These are phyloP conservation scores for Lactarius sanguifluus DNA, from an alignment of 768 basidiomycete genomes.

Conservation along the genomic window DNA sequence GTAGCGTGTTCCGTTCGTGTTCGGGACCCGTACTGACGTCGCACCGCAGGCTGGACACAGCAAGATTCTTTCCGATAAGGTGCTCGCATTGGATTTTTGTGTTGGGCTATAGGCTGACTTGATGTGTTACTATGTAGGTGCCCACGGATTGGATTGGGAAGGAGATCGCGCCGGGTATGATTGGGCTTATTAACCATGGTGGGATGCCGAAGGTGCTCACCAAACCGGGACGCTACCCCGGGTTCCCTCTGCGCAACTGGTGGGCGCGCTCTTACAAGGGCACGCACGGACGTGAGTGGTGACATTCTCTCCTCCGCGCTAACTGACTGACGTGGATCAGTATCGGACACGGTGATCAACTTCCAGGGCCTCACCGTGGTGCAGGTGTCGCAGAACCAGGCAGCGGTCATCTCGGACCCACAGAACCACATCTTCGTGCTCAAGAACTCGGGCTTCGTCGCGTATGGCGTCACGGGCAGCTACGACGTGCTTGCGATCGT, in stretches of 20 bases:
- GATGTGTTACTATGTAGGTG: slow-evolving; percentile 34
- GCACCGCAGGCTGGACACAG: slow-evolving; percentile 50
- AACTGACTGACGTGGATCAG: no score
- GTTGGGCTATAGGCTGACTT: background rate
- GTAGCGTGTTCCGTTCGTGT: slow-evolving; percentile 36
- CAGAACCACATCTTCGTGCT: slow-evolving; percentile 78
- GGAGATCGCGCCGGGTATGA: slow-evolving; percentile 67
- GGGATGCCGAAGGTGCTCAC: slow-evolving; percentile 76
- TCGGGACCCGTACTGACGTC: no score
- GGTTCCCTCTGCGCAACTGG: slow-evolving; percentile 77
- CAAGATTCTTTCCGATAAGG: slow-evolving; percentile 65
- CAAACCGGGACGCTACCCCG: slow-evolving; percentile 74
- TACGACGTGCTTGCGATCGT: slow-evolving; percentile 74
- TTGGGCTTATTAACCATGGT: slow-evolving; percentile 81
- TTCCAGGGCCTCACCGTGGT: slow-evolving; percentile 82
- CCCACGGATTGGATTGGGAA: slow-evolving; percentile 70
- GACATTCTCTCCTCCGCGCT: no score
- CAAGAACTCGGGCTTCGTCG: slow-evolving; percentile 76
- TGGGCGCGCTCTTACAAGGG: slow-evolving; percentile 78
- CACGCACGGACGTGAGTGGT: slow-evolving; percentile 54
- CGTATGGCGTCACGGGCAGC: slow-evolving; percentile 75
- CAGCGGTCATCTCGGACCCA: slow-evolving; percentile 76
- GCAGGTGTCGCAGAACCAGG: slow-evolving; percentile 84
- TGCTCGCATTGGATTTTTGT: slow-evolving; percentile 25
- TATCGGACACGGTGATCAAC: slow-evolving; percentile 75